Conservation (phyloP, 2,329 filamentous ascomycete genomes). For the Ophiostoma novo-ulmi region DNA sequence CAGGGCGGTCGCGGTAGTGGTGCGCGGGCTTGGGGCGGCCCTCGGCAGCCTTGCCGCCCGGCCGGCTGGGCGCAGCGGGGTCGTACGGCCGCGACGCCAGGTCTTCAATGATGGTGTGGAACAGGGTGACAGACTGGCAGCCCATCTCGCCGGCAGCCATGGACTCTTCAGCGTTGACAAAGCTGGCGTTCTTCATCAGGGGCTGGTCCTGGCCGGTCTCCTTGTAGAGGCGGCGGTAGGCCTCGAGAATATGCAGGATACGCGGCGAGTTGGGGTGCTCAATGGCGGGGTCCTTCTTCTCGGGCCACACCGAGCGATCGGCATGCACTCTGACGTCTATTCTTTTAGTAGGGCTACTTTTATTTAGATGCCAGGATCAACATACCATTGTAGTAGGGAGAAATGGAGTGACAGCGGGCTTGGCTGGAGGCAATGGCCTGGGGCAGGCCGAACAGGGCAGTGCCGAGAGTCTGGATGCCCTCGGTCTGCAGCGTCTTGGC, state of each 20-base stretch:
- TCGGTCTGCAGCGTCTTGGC: slow-evolving; percentile 40
- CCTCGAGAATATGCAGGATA: slow-evolving; percentile 46
- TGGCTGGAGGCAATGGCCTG: slow-evolving; percentile 48
- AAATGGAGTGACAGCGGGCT: slow-evolving; percentile 44
- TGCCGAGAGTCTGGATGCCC: slow-evolving; percentile 44
- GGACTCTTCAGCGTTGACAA: slow-evolving; percentile 41
- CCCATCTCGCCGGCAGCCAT: slow-evolving; percentile 45
- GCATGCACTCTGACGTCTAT: slow-evolving; percentile 41
- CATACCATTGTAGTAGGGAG: slow-evolving; percentile 43
- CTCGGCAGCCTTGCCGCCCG: slow-evolving; percentile 30
- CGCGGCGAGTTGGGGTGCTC: slow-evolving; percentile 46
- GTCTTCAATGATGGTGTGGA: slow-evolving; percentile 37
- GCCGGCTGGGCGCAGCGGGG: slow-evolving; percentile 35
- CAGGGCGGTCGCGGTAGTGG: slow-evolving; percentile 36
- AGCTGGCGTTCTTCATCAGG: slow-evolving; percentile 44
- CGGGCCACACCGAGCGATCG: slow-evolving; percentile 42
- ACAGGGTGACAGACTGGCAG: slow-evolving; percentile 44
- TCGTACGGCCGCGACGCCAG: slow-evolving; percentile 33
- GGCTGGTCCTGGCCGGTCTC: slow-evolving; percentile 47
- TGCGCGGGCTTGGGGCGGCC: slow-evolving; percentile 39
- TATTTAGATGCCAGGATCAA: background rate
- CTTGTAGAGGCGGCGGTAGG: slow-evolving; percentile 42
- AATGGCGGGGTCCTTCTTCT: slow-evolving; percentile 43
- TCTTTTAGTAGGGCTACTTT: background rate
- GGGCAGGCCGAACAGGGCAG: slow-evolving; percentile 43